Evolutionary conservation across 768 basidiomycete genomes (phyloP).

Genomic region (Tubosaeta sp.): DNA sequence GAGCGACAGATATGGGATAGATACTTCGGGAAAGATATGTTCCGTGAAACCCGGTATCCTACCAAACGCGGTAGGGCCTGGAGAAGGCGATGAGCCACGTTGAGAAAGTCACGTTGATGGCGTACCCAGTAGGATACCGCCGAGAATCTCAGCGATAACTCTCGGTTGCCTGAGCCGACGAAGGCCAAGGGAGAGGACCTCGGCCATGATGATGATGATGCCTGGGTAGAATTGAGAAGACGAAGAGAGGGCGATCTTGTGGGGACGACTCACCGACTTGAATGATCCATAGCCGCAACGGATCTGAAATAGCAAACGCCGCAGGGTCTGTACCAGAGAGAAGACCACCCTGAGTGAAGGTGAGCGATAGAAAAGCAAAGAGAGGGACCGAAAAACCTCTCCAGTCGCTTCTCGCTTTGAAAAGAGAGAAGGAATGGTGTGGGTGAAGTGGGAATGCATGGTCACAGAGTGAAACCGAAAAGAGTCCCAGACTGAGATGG

Average conservation of each 20-base stretch:
- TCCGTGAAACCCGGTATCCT: constrained; percentile 86
- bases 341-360: constrained; percentile 58
- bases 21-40: constrained; percentile 73
- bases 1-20: constrained; percentile 75
- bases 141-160: constrained; percentile 81
- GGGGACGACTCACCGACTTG: constrained; percentile 57
- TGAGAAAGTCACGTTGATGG: constrained; percentile 32
- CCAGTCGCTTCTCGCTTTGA: constrained; percentile 17
- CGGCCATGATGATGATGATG: constrained; percentile 79
- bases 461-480: not conserved
- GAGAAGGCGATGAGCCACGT: not conserved
- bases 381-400: constrained; percentile 15
- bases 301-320: constrained; percentile 58
- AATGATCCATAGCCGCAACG: constrained; percentile 72
- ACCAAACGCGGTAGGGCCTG: constrained; percentile 57
- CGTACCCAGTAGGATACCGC: constrained; percentile 81
- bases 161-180: constrained; percentile 80
- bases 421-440: not conserved
- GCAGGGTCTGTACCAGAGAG: constrained; percentile 73
- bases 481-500: not conserved
- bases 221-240: constrained; percentile 37
- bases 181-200: constrained; percentile 66
- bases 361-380: not conserved
- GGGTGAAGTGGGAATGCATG: not conserved
- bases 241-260: not conserved